Percentiles rank a stretch among this genome's conserved stretches.
These are phyloP conservation scores for Aspergillus fumigatus DNA, from an alignment of 2,329 filamentous ascomycete genomes.

Conservation along the genomic window DNA sequence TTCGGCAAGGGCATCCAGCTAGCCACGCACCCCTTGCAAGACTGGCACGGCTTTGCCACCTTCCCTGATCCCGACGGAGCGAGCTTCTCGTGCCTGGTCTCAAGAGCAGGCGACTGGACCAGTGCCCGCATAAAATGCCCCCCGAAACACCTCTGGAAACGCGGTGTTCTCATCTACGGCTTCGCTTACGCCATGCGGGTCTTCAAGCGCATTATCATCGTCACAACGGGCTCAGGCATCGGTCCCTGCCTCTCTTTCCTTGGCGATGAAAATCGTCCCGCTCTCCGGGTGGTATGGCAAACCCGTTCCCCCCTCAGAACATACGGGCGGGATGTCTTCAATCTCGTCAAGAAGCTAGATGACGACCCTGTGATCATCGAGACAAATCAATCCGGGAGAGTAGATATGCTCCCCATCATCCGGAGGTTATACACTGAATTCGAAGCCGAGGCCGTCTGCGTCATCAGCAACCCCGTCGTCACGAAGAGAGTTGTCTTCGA, in stretches of 20 bases:
- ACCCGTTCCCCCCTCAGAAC: slow-evolving; percentile 58
- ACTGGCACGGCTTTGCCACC: slow-evolving; percentile 74
- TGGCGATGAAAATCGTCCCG: slow-evolving; percentile 41
- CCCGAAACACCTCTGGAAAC: slow-evolving; percentile 61
- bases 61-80: slow-evolving; percentile 57
- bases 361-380: slow-evolving; percentile 63
- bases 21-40: slow-evolving; percentile 58
- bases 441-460: slow-evolving; percentile 63
- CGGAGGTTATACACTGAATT: slow-evolving; percentile 48
- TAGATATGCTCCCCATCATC: slow-evolving; percentile 56
- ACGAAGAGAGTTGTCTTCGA: slow-evolving; percentile 66
- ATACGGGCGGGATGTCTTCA: slow-evolving; percentile 56
- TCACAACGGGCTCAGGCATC: slow-evolving; percentile 70
- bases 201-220: slow-evolving; percentile 61
- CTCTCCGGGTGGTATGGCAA: slow-evolving; percentile 63
- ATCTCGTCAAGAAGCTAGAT: slow-evolving; percentile 55
- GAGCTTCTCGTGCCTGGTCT: slow-evolving; percentile 66
- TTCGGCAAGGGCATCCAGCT: slow-evolving; percentile 57
- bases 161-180: slow-evolving; percentile 62
- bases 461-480: slow-evolving; percentile 66
- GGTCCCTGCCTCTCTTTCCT: slow-evolving; percentile 64
- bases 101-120: slow-evolving; percentile 74
- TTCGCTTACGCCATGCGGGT: slow-evolving; percentile 64
- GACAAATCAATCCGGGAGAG: slow-evolving; percentile 55
- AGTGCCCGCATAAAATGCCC: slow-evolving; percentile 57